Percentiles rank a stretch among this genome's conserved stretches.
Evolutionary conservation across 1,284 basidiomycete genomes (phyloP).

Genomic region (Gastroboletus turbinatus): DNA sequence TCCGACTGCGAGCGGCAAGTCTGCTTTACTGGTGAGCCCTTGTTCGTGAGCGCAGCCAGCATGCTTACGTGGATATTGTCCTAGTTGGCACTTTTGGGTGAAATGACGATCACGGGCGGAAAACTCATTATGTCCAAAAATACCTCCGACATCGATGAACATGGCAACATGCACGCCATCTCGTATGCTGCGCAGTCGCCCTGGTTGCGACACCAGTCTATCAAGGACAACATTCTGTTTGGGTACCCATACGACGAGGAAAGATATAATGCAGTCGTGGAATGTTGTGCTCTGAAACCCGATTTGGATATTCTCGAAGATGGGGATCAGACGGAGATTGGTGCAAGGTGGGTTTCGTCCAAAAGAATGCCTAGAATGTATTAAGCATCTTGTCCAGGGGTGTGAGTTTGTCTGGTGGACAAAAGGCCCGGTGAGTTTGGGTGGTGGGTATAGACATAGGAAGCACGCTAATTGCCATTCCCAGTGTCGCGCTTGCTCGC

Average conservation of each 20-base stretch:
- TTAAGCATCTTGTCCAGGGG: conserved; percentile 32
- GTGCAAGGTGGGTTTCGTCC: conserved; percentile 29
- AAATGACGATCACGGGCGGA: conserved; percentile 32
- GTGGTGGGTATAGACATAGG: not conserved
- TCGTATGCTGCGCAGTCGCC: conserved; percentile 63
- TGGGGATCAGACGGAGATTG: conserved; percentile 34
- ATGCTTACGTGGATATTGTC: not conserved
- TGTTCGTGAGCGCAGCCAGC: not conserved
- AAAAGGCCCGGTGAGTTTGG: conserved; percentile 45
- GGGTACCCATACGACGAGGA: conserved; percentile 43
- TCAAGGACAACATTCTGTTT: conserved; percentile 49
- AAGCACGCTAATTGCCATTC: not conserved
- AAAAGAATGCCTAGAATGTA: not conserved
- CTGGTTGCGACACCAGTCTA: conserved; percentile 52
- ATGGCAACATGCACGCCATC: conserved; percentile 47
- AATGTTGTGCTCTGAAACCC: conserved; percentile 60
- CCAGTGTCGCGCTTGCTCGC: conserved; percentile 54
- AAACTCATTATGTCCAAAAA: conserved; percentile 44
- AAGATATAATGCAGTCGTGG: conserved; percentile 45
- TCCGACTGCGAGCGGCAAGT: conserved; percentile 73
- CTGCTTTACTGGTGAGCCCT: conserved; percentile 34
- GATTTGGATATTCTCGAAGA: conserved; percentile 55
- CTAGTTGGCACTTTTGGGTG: conserved; percentile 35
- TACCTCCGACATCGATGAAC: conserved; percentile 37
- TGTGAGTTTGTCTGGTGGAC: conserved; percentile 52